phyloP scores from a whole-genome alignment of 805 yeast genomes.

The Teunomyces funiuensis region DNA sequence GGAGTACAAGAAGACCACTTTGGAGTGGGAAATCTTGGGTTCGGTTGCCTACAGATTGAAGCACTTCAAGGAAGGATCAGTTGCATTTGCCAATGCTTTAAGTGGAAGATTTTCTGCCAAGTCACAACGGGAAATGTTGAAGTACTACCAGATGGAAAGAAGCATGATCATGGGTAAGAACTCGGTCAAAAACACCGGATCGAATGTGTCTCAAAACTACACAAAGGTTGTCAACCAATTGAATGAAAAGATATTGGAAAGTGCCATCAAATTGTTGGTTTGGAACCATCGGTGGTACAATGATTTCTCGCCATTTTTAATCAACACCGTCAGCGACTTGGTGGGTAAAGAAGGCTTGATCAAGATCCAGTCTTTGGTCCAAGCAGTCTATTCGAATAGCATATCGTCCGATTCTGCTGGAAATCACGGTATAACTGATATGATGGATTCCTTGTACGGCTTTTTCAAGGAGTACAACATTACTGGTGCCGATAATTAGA shows the following conservation, averaged over 20 bases:
- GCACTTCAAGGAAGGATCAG: slow-evolving; percentile 82
- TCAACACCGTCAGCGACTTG: slow-evolving; percentile 56
- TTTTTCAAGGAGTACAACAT: slow-evolving; percentile 47
- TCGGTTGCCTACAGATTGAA: slow-evolving; percentile 80
- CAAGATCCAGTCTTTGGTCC: slow-evolving; percentile 70
- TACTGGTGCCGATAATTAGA: slow-evolving; percentile 42
- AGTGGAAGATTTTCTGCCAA: slow-evolving; percentile 75
- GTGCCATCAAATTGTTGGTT: slow-evolving; percentile 77
- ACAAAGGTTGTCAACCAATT: slow-evolving; percentile 41
- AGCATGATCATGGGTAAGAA: slow-evolving; percentile 33
- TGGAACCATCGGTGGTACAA: slow-evolving; percentile 98
- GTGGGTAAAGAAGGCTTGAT: slow-evolving; percentile 76
- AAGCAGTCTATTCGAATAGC: slow-evolving; percentile 56
- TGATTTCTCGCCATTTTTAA: slow-evolving; percentile 75
- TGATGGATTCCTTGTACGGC: slow-evolving; percentile 52
- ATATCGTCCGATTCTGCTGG: slow-evolving; percentile 18
- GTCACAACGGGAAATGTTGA: slow-evolving; percentile 72
- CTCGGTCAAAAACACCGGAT: slow-evolving; percentile 12
- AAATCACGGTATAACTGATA: slow-evolving; percentile 55
- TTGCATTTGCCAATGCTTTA: slow-evolving; percentile 76
- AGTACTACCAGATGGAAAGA: slow-evolving; percentile 57
- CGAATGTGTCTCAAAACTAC: slow-evolving; percentile 27
- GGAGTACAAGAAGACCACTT: slow-evolving; percentile 70
- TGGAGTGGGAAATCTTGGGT: slow-evolving; percentile 94
- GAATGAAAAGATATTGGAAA: slow-evolving; percentile 62